These are phyloP conservation scores for Bryoglossum gracile DNA, from an alignment of 495 filamentous ascomycete species.

Conservation along the genomic window DNA sequence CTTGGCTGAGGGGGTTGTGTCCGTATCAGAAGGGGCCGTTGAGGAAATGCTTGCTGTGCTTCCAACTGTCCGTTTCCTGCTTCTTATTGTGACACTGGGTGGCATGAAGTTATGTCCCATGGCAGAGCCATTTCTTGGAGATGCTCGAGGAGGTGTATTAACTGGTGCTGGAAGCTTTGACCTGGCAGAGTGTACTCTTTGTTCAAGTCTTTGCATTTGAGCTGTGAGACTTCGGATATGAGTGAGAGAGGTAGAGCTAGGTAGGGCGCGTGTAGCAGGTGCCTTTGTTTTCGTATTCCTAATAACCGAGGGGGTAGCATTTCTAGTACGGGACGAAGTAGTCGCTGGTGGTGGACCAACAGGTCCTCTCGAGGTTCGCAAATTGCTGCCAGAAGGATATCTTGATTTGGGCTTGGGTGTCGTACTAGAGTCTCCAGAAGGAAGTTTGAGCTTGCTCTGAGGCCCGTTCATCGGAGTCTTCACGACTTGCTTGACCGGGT, in stretches of 20 bases:
- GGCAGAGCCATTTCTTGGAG: slow-evolving; percentile 53
- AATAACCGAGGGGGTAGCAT: slow-evolving; percentile 25
- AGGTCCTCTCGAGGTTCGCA: slow-evolving; percentile 22
- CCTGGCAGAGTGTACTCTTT: slow-evolving; percentile 84
- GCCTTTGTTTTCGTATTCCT: slow-evolving; percentile 23
- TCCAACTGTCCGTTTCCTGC: slow-evolving; percentile 58
- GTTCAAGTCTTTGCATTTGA: slow-evolving; percentile 94
- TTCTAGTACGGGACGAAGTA: slow-evolving; percentile 12
- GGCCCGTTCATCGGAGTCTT: slow-evolving; percentile 27
- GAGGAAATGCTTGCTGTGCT: slow-evolving; percentile 44
- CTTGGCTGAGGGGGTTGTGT: slow-evolving; percentile 38
- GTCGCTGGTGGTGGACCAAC: slow-evolving; percentile 13
- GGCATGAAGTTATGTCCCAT: slow-evolving; percentile 53
- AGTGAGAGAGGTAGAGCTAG: slow-evolving; percentile 78
- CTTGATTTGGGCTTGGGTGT: slow-evolving; percentile 38
- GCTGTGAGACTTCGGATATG: slow-evolving; percentile 90
- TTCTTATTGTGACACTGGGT: slow-evolving; percentile 68
- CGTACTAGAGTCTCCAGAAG: slow-evolving; percentile 40
- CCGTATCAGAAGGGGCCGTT: slow-evolving; percentile 32
- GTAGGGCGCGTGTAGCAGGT: slow-evolving; percentile 35
- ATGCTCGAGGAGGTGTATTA: slow-evolving; percentile 71
- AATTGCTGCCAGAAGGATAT: slow-evolving; percentile 9
- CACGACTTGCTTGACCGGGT: slow-evolving; percentile 26
- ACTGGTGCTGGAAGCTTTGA: slow-evolving; percentile 82
- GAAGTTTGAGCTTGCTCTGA: slow-evolving; percentile 38